Evolutionary conservation across 768 basidiomycete species (phyloP).

Genomic region (Boletus reticuloceps): DNA sequence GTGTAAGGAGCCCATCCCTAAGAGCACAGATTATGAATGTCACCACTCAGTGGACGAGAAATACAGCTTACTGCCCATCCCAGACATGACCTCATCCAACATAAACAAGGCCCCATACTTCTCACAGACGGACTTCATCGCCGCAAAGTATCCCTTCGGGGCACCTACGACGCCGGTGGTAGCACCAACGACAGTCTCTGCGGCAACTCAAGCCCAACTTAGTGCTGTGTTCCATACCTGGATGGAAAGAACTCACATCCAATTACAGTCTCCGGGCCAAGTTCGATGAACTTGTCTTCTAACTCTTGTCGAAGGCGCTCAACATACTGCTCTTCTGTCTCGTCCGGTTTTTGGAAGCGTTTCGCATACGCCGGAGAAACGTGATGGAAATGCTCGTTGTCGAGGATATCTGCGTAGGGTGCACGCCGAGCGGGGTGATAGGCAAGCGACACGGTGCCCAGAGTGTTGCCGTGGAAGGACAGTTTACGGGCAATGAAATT

Average conservation of each 20-base stretch:
- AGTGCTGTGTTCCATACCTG: background rate
- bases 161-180: conserved; percentile 74
- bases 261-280: conserved; percentile 80
- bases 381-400: conserved; percentile 70
- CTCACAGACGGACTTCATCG: conserved; percentile 79
- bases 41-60: background rate
- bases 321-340: conserved; percentile 79
- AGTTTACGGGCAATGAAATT: conserved; percentile 79
- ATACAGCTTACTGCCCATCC: conserved; percentile 73
- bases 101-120: conserved; percentile 75
- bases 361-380: conserved; percentile 86
- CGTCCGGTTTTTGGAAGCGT: conserved; percentile 67
- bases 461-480: conserved; percentile 85
- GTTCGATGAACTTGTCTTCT: conserved; percentile 79
- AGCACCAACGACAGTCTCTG: conserved; percentile 86
- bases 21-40: background rate
- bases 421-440: conserved; percentile 65
- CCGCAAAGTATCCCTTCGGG: conserved; percentile 82
- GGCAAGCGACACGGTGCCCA: conserved; percentile 66
- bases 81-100: conserved; percentile 90
- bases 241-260: conserved; percentile 53
- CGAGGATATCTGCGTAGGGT: conserved; percentile 65
- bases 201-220: conserved; percentile 51
- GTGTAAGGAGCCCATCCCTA: conserved; percentile 85
- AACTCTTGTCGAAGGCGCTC: conserved; percentile 75